Conservation (phyloP, 2,329 filamentous ascomycete species). For the Ophiocordyceps camponoti-saundersi region DNA sequence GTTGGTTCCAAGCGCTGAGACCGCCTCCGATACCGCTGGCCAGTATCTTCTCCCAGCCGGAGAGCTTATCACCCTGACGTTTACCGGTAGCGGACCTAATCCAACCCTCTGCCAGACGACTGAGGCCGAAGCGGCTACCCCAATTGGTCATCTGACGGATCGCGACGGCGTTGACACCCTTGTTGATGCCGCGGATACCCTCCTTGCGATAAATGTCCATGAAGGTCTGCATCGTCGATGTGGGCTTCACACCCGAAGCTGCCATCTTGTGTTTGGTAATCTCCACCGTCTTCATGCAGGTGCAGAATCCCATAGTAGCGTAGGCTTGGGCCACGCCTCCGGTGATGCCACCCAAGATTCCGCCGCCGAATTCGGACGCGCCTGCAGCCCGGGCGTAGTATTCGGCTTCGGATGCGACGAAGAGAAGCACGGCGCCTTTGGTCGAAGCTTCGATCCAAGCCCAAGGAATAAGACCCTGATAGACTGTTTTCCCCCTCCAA, state of each 20-base stretch:
- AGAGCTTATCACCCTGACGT: slow-evolving; percentile 61
- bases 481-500: slow-evolving; percentile 42
- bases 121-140: slow-evolving; percentile 90
- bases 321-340: slow-evolving; percentile 97
- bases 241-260: slow-evolving; percentile 63
- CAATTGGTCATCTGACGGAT: slow-evolving; percentile 99
- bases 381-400: slow-evolving; percentile 77
- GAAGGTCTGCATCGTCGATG: slow-evolving; percentile 87
- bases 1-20: slow-evolving; percentile 96
- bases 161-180: slow-evolving; percentile 94
- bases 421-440: slow-evolving; percentile 96
- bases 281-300: slow-evolving; percentile 99
- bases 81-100: slow-evolving; percentile 71
- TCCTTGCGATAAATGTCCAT: slow-evolving; percentile 93
- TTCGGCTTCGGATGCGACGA: slow-evolving; percentile 96
- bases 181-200: slow-evolving; percentile 92
- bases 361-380: slow-evolving; percentile 71
- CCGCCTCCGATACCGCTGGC: slow-evolving; percentile 82
- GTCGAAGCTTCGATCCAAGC: slow-evolving; percentile 99
- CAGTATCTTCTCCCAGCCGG: slow-evolving; percentile 70
- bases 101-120: slow-evolving; percentile 74
- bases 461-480: slow-evolving; percentile 98
- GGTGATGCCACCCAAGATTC: slow-evolving; percentile 79
- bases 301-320: slow-evolving; percentile 99
- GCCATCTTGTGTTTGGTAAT: slow-evolving; percentile 97